phyloP scores from a whole-genome alignment of 805 yeast genomes.

The Lachancea nothofagi region DNA sequence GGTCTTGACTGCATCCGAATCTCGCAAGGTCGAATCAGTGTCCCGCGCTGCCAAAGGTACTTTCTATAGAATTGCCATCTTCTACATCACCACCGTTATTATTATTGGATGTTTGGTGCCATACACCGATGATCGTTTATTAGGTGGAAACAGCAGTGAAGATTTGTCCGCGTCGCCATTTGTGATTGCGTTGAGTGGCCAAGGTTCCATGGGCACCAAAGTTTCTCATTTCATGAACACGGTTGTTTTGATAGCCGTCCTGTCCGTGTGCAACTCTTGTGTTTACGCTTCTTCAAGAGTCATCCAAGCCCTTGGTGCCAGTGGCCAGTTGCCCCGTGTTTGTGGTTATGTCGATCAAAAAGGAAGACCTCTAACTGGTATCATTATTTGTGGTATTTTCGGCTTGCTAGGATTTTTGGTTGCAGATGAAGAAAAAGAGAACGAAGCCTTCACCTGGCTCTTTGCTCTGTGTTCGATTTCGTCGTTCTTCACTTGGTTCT shows the following conservation, averaged over 20 bases:
- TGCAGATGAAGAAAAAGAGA: slow-evolving; percentile 51
- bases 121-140: slow-evolving; percentile 41
- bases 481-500: slow-evolving; percentile 75
- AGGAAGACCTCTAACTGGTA: slow-evolving; percentile 54
- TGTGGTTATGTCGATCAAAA: slow-evolving; percentile 43
- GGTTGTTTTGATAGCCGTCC: slow-evolving; percentile 51
- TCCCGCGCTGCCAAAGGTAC: slow-evolving; percentile 58
- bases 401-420: slow-evolving; percentile 59
- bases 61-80: slow-evolving; percentile 50
- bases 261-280: slow-evolving; percentile 58
- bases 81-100: slow-evolving; percentile 50
- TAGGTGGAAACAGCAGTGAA: slow-evolving; percentile 36
- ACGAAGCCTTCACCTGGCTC: slow-evolving; percentile 65
- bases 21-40: slow-evolving; percentile 50
- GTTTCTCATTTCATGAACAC: slow-evolving; percentile 54
- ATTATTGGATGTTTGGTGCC: slow-evolving; percentile 71
- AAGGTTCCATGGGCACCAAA: slow-evolving; percentile 45
- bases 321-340: slow-evolving; percentile 46
- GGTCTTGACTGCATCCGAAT: slow-evolving; percentile 69
- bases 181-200: slow-evolving; percentile 43
- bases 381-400: slow-evolving; percentile 37
- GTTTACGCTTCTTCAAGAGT: slow-evolving; percentile 58
- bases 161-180: slow-evolving; percentile 51
- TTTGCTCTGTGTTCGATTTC: slow-evolving; percentile 73
- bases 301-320: slow-evolving; percentile 45